These are phyloP conservation scores for Rhinocladiella similis DNA, from an alignment of 2,329 filamentous ascomycete genomes.

Conservation along the genomic window DNA sequence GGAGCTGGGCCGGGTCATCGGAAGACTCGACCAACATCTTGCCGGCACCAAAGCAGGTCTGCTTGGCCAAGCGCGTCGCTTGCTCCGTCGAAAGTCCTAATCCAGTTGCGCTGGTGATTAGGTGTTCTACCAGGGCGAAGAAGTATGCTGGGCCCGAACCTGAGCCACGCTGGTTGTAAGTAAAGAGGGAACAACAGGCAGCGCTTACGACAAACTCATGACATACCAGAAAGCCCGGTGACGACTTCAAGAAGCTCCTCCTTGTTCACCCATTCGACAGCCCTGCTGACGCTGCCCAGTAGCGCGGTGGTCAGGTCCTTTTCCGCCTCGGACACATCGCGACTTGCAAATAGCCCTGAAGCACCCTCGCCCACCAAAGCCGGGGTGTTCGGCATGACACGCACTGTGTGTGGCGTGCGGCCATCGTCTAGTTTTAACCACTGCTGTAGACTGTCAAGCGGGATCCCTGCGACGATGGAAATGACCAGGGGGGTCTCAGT, in stretches of 20 bases:
- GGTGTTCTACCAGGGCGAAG: conserved; percentile 1
- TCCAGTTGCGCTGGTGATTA: not conserved
- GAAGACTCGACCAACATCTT: conserved; percentile 3
- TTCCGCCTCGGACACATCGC: not conserved
- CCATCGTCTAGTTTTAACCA: not conserved
- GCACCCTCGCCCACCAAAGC: conserved; percentile 1
- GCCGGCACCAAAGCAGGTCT: not conserved
- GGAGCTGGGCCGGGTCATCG: not conserved
- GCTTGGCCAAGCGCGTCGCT: not conserved
- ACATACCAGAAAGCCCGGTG: not conserved
- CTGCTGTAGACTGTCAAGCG: not conserved
- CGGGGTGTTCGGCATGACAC: conserved; percentile 2
- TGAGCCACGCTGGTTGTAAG: not conserved
- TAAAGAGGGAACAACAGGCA: too few species aligned
- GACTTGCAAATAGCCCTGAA: not conserved
- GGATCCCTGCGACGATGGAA: conserved; percentile 1
- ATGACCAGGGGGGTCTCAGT: not conserved
- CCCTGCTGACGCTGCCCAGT: conserved; percentile 1
- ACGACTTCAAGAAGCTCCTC: conserved; percentile 1
- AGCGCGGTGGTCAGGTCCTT: not conserved
- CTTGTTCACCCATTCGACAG: conserved; percentile 1
- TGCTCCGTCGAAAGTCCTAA: conserved; percentile 2
- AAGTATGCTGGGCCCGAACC: conserved; percentile 1
- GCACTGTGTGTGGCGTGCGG: not conserved
- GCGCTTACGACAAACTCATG: not conserved